These are phyloP conservation scores for Extremus antarcticus DNA, from an alignment of 495 filamentous ascomycete species.

Conservation along the genomic window DNA sequence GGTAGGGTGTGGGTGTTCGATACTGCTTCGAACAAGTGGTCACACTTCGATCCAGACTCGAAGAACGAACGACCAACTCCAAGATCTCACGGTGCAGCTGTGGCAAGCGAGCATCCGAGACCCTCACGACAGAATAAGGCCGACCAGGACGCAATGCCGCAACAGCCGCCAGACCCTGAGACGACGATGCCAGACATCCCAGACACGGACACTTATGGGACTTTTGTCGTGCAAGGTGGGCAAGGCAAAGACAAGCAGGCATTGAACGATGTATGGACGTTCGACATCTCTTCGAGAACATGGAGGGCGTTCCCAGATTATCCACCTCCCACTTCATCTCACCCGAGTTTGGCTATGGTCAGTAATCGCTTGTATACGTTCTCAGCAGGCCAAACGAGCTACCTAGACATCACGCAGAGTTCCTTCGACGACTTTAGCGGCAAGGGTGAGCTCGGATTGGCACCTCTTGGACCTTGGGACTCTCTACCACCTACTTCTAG, in stretches of 20 bases:
- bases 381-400: conserved; percentile 8
- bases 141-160: conserved; percentile 17
- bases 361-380: conserved; percentile 12
- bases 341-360: conserved; percentile 19
- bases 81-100: conserved; percentile 23
- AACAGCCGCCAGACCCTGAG: conserved; percentile 24
- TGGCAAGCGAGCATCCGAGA: conserved; percentile 23
- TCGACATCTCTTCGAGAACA: conserved; percentile 24
- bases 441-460: not conserved
- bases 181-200: conserved; percentile 26
- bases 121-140: conserved; percentile 2
- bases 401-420: conserved; percentile 1
- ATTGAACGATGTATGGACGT: conserved; percentile 24
- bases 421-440: not conserved
- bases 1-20: conserved; percentile 58
- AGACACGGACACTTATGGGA: conserved; percentile 23
- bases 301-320: conserved; percentile 24
- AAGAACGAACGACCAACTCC: conserved; percentile 31
- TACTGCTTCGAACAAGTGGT: conserved; percentile 46
- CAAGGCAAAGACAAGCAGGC: conserved; percentile 1
- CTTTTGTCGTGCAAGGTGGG: conserved; percentile 27
- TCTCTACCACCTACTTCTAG: conserved; percentile 1
- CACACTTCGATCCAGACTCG: conserved; percentile 40
- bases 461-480: conserved; percentile 9
- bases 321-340: conserved; percentile 9